Percentiles rank a stretch among this genome's conserved stretches.
Evolutionary conservation across 2,329 filamentous ascomycete species (phyloP).

Genomic region (Cladosporium sp.): DNA sequence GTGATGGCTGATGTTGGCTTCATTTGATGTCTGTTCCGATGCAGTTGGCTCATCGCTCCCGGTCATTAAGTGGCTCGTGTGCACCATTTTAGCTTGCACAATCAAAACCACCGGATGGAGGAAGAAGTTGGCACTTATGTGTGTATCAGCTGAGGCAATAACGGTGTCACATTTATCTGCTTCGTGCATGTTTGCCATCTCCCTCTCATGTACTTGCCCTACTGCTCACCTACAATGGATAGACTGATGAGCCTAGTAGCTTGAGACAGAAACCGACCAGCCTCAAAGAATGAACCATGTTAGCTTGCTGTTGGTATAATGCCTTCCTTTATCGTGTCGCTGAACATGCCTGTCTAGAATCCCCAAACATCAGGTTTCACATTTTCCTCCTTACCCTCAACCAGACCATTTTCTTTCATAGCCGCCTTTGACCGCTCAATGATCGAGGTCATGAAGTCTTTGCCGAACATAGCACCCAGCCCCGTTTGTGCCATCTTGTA

Average conservation of each 20-base stretch:
- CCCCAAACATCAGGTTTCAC: slow-evolving; percentile 19
- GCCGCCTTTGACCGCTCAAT: slow-evolving; percentile 23
- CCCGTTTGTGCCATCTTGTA: slow-evolving; percentile 24
- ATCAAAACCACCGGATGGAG: neutral
- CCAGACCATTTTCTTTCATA: slow-evolving; percentile 26
- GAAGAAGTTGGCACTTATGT: neutral
- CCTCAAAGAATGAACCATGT: neutral
- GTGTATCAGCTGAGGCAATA: neutral
- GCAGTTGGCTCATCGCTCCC: neutral
- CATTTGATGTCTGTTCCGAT: neutral
- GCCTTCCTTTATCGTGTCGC: neutral
- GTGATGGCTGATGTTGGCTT: neutral
- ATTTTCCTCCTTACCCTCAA: slow-evolving; percentile 23
- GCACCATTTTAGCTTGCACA: neutral
- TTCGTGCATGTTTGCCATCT: neutral
- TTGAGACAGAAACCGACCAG: neutral
- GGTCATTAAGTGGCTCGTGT: neutral
- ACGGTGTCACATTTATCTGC: neutral
- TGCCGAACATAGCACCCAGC: slow-evolving; percentile 22
- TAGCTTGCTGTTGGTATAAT: neutral
- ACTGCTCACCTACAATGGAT: neutral
- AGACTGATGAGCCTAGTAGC: neutral
- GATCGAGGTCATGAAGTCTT: slow-evolving; percentile 26
- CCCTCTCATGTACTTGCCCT: neutral
- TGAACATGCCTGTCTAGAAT: neutral